Evolutionary conservation across 129 eudicot species (phyloP), one percentile per base, ranked within the genome.

Genomic region (Tanacetum coccineum): DNA sequence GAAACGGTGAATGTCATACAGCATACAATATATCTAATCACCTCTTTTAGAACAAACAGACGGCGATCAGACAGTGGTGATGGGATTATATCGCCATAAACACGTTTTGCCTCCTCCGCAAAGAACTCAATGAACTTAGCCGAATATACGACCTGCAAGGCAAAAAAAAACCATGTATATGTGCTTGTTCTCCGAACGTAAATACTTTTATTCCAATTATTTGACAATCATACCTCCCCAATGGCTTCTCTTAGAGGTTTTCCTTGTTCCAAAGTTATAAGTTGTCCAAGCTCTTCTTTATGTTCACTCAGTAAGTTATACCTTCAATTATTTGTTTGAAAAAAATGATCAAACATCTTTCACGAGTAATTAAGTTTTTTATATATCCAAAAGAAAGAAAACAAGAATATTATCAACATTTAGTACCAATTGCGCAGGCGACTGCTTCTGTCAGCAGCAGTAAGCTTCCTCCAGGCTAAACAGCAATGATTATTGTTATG

Each of bases 171-270:
- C 8, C 45, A 52, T 15, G 45, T 25, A 73, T 30, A n/a, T 9
- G 30, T 25, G 36, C 44, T 53, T 62, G 15, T 51, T 21, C 9
- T 17, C 2, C 6, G 49, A 19, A 56, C 45, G 42, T 13, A 0
- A 64, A 22, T 54, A 57, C 20, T 57, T 50, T 13, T 63, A 14
- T 61, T 48, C 17, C 5, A 64, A 52, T 2, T 18, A 47, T 17
- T 30, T 52, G 62, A 36, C 50, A 10, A 60, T 7, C 15, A 59
- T 81, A 91, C 98, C 92, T 93, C 96, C 3, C 82, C 89, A 72
- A 88, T 88, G 66, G 98, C 95, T 84, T 88, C 95, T 63, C 89
- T 88, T 39, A 88, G 80, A 79, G 98, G 96, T 72, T 86, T 93
- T 42, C 98, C 98, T 67, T 88, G 95, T 82, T 93, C 98, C 52